Conservation (phyloP, 306 rosid species). For the Oxytropis ochrocephala region DNA sequence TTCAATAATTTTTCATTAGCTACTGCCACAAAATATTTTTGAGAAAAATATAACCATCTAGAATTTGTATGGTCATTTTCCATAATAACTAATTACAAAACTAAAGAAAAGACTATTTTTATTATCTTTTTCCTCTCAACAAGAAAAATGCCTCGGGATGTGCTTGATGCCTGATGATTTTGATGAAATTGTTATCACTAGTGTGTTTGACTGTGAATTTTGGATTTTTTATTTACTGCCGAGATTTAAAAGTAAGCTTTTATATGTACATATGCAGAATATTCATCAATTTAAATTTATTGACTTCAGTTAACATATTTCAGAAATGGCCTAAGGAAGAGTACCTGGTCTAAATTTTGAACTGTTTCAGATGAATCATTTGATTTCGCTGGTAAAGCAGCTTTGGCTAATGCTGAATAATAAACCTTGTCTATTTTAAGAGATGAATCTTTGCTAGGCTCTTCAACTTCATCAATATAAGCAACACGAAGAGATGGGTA, state of each 20-base stretch:
- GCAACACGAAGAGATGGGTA: conserved; percentile 95
- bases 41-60: conserved; percentile 3
- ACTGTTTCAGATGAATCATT: conserved; percentile 73
- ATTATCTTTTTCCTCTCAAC: background rate
- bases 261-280: background rate
- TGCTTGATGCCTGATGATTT: background rate
- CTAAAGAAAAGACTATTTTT: background rate
- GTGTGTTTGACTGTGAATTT: background rate
- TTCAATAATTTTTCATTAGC: background rate
- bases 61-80: background rate
- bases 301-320: conserved; percentile 1
- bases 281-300: conserved; percentile 4
- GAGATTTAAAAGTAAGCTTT: background rate
- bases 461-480: conserved; percentile 94
- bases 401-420: conserved; percentile 85
- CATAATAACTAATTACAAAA: background rate
- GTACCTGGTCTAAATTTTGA: conserved; percentile 82
- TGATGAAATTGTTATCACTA: background rate
- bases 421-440: conserved; percentile 65
- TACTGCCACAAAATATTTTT: background rate
- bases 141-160: background rate
- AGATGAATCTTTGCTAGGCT: conserved; percentile 50
- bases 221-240: background rate
- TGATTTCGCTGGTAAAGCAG: conserved; percentile 65
- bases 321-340: conserved; percentile 18